Evolutionary conservation across 1,139 yeast genomes (phyloP).

Genomic region (Hyphopichia pseudoburtonii): DNA sequence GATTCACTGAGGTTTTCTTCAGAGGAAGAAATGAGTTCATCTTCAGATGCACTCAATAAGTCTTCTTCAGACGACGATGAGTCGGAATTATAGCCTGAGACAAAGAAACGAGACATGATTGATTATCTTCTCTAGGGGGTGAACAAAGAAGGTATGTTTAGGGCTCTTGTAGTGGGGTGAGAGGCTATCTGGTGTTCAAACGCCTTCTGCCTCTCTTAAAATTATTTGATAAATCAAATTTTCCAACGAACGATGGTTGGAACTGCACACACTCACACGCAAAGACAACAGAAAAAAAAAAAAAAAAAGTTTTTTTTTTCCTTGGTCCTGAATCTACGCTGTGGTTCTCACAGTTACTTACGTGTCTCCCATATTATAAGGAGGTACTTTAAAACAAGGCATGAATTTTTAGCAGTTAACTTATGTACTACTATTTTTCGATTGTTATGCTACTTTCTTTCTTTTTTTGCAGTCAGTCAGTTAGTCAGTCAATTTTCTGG

Average conservation of each 20-base stretch:
- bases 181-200: slow-evolving; percentile 1
- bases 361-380: no score
- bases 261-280: slow-evolving; percentile 10
- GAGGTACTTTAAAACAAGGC: no score
- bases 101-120: slow-evolving; percentile 75
- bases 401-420: no score
- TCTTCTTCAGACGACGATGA: slow-evolving; percentile 79
- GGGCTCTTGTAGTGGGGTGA: no score
- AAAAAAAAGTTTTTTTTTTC: not conserved
- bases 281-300: slow-evolving; percentile 8
- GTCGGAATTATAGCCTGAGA: slow-evolving; percentile 59
- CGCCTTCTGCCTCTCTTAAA: not conserved
- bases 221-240: slow-evolving; percentile 10
- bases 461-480: no score
- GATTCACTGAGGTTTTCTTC: slow-evolving; percentile 39
- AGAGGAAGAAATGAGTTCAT: slow-evolving; percentile 53
- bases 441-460: no score
- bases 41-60: slow-evolving; percentile 67
- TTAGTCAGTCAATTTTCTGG: slow-evolving; percentile 13
- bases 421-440: no score
- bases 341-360: slow-evolving; percentile 8
- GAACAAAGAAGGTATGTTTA: not conserved
- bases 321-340: slow-evolving; percentile 5
- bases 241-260: slow-evolving; percentile 10
- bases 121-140: not conserved